Conservation (phyloP, 2,329 filamentous ascomycete species). For the Camptophora hylomeconis region DNA sequence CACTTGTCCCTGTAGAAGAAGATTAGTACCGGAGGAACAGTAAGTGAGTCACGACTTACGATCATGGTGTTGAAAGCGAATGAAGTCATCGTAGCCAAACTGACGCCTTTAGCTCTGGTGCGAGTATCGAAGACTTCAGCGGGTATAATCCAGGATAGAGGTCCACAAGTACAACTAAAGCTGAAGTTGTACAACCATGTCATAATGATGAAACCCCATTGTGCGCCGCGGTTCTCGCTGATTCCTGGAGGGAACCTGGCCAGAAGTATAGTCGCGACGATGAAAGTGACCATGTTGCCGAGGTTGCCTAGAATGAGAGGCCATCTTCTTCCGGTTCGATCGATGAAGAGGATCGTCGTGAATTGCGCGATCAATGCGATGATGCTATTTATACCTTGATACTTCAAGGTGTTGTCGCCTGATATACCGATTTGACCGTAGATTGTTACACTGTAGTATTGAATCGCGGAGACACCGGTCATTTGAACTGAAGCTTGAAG, state of each 20-base stretch:
- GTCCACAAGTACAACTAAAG: conserved; percentile 58
- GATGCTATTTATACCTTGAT: conserved; percentile 62
- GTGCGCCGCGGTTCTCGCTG: conserved; percentile 39
- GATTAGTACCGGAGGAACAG: conserved; percentile 1
- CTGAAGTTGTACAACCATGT: conserved; percentile 75
- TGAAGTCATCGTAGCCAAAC: conserved; percentile 57
- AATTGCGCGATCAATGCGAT: conserved; percentile 58
- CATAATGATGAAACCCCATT: conserved; percentile 62
- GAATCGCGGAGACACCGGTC: conserved; percentile 62
- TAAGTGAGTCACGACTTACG: conserved; percentile 19
- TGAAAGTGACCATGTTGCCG: conserved; percentile 58
- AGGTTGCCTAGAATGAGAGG: conserved; percentile 61
- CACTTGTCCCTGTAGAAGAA: conserved; percentile 36
- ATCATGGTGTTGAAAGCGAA: conserved; percentile 72
- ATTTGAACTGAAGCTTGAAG: conserved; percentile 63
- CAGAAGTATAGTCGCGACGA: conserved; percentile 48
- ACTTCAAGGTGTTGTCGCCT: conserved; percentile 52
- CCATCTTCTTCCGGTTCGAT: conserved; percentile 57
- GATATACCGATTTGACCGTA: conserved; percentile 57
- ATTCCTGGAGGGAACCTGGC: conserved; percentile 48
- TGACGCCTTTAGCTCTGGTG: conserved; percentile 61
- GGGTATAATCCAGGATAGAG: conserved; percentile 47
- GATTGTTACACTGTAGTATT: conserved; percentile 55
- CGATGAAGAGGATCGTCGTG: conserved; percentile 52
- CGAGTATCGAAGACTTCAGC: conserved; percentile 68